phyloP scores from a whole-genome alignment of 306 rosid genomes.

The Citrullus amarus region DNA sequence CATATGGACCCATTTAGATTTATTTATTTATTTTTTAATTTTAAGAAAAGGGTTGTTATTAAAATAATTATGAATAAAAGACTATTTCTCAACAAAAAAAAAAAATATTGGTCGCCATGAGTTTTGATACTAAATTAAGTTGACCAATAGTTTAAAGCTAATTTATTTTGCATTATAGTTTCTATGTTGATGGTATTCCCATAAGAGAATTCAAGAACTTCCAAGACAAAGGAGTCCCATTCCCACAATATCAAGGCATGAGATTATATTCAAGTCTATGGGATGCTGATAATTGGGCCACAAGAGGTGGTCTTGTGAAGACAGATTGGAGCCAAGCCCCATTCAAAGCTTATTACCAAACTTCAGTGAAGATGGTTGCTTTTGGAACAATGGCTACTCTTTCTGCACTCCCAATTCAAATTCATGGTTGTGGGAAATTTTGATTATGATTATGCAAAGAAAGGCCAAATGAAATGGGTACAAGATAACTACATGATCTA shows the following conservation, averaged over 20 bases:
- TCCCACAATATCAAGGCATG: conserved; percentile 48
- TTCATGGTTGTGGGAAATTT: conserved; percentile 27
- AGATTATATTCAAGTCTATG: conserved; percentile 49
- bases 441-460: conserved; percentile 23
- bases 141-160: neutral
- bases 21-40: no score
- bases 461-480: conserved; percentile 39
- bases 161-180: conserved; percentile 16
- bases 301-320: conserved; percentile 72
- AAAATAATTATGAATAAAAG: neutral
- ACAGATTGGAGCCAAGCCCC: conserved; percentile 68
- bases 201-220: conserved; percentile 59
- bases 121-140: neutral
- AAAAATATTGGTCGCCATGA: no score
- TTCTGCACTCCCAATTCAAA: conserved; percentile 31
- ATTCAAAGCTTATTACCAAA: conserved; percentile 42
- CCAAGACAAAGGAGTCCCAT: conserved; percentile 35
- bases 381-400: conserved; percentile 30
- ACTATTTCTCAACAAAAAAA: neutral
- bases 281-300: conserved; percentile 77
- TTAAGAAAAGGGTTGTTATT: no score
- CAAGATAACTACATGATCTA: conserved; percentile 57
- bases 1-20: no score
- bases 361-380: conserved; percentile 40
- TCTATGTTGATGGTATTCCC: conserved; percentile 52